Percentiles rank a stretch among this genome's conserved stretches.
Evolutionary conservation across 345 rosid genomes (phyloP).

Genomic region (Citrus sp.): DNA sequence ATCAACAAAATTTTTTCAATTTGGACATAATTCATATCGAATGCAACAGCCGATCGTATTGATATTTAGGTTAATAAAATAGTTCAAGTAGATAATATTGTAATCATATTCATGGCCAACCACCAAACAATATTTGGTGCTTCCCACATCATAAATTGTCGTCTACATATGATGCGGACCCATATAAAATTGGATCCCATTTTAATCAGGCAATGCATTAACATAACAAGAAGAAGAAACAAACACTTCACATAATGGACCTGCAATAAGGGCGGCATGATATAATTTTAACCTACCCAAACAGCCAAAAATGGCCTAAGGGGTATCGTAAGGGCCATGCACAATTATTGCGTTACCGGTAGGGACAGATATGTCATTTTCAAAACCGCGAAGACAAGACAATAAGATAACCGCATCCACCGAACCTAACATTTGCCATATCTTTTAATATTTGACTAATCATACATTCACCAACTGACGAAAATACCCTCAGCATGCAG

Average conservation of each 20-base stretch:
- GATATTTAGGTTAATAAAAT: no score
- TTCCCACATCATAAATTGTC: neutral
- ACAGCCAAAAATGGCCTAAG: neutral
- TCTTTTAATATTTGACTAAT: neutral
- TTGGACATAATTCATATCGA: neutral
- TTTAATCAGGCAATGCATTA: neutral
- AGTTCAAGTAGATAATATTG: no score
- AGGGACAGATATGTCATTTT: slow-evolving; percentile 21
- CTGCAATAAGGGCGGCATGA: neutral
- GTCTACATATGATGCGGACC: neutral
- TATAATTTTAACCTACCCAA: neutral
- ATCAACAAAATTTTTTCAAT: neutral
- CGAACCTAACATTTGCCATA: slow-evolving; percentile 5
- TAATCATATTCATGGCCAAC: no score
- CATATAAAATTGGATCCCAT: neutral
- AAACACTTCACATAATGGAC: neutral
- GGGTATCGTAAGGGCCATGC: slow-evolving; percentile 4
- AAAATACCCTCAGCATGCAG: slow-evolving; percentile 24
- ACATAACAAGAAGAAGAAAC: neutral
- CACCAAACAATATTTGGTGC: neutral
- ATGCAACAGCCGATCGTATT: neutral
- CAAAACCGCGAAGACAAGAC: neutral
- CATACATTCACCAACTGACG: slow-evolving; percentile 9
- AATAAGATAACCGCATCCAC: neutral
- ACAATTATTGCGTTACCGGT: neutral